Evolutionary conservation across 2,329 filamentous ascomycete species (phyloP).

Genomic region (Golovinomyces cichoracearum): DNA sequence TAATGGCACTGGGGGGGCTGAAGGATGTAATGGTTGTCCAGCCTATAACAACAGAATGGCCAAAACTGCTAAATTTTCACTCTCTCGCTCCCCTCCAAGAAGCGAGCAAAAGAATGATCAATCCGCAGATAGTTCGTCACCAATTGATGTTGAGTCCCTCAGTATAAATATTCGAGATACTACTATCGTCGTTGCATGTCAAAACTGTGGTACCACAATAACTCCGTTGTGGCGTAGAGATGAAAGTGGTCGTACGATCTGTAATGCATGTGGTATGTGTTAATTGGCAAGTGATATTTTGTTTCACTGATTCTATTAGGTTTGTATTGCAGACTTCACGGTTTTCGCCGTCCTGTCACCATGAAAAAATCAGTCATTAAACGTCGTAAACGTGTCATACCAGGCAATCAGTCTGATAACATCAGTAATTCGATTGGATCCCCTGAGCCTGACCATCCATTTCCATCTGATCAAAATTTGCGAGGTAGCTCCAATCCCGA

Average conservation of each 20-base stretch:
- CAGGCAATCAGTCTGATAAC: slow-evolving; percentile 32
- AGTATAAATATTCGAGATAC: slow-evolving; percentile 21
- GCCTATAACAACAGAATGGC: slow-evolving; percentile 93
- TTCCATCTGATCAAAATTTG: slow-evolving; percentile 8
- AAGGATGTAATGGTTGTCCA: slow-evolving; percentile 84
- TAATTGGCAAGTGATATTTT: background rate
- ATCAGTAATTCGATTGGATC: slow-evolving; percentile 15
- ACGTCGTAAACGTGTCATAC: slow-evolving; percentile 77
- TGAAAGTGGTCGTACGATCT: slow-evolving; percentile 85
- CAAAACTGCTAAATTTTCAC: slow-evolving; percentile 51
- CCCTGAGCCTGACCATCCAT: slow-evolving; percentile 14
- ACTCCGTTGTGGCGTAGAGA: slow-evolving; percentile 90
- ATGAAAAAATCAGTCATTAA: slow-evolving; percentile 99
- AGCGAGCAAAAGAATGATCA: slow-evolving; percentile 11
- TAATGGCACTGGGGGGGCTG: slow-evolving; percentile 85
- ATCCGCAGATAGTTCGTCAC: slow-evolving; percentile 15
- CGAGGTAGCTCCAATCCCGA: slow-evolving; percentile 34
- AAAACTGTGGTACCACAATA: slow-evolving; percentile 91
- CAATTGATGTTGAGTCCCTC: slow-evolving; percentile 25
- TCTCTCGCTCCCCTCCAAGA: slow-evolving; percentile 15
- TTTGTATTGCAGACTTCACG: slow-evolving; percentile 81
- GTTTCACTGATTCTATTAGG: slow-evolving; percentile 25
- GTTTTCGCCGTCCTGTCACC: slow-evolving; percentile 73
- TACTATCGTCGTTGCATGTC: slow-evolving; percentile 60
- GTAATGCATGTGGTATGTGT: slow-evolving; percentile 79